These are phyloP conservation scores for Orbilia oligospora DNA, from an alignment of 2,329 filamentous ascomycete genomes.

Conservation along the genomic window DNA sequence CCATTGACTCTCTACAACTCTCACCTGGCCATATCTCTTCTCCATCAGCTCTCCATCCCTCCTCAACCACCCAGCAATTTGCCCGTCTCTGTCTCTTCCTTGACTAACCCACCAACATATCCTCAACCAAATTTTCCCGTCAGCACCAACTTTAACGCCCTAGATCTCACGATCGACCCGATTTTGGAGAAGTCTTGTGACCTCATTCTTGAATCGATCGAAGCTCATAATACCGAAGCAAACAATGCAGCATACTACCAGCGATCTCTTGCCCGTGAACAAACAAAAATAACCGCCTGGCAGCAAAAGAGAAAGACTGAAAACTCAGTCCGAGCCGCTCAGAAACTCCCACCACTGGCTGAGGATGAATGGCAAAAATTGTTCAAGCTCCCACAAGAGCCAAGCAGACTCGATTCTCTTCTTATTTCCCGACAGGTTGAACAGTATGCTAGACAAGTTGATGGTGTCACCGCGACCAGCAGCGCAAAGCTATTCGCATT, in stretches of 20 bases:
- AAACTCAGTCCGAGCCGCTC: slow-evolving; percentile 85
- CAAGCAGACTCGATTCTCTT: slow-evolving; percentile 91
- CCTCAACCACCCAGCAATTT: slow-evolving; percentile 78
- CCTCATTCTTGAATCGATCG: slow-evolving; percentile 93
- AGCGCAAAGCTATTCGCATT: slow-evolving; percentile 99
- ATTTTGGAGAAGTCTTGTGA: slow-evolving; percentile 99
- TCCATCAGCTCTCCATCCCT: slow-evolving; percentile 90
- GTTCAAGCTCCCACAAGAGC: slow-evolving; percentile 97
- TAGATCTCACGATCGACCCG: slow-evolving; percentile 94
- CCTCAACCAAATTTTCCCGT: slow-evolving; percentile 75
- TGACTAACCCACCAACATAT: slow-evolving; percentile 66
- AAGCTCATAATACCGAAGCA: slow-evolving; percentile 97
- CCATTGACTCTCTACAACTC: slow-evolving; percentile 95
- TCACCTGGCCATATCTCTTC: slow-evolving; percentile 92
- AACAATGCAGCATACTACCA: slow-evolving; percentile 99
- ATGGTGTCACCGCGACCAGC: slow-evolving; percentile 92
- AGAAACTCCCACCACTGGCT: slow-evolving; percentile 89
- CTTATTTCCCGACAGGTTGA: slow-evolving; percentile 96
- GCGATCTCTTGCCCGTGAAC: slow-evolving; percentile 91
- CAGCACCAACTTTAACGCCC: slow-evolving; percentile 87
- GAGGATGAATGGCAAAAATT: slow-evolving; percentile 99
- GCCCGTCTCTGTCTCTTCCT: slow-evolving; percentile 54
- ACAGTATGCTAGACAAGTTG: slow-evolving; percentile 97
- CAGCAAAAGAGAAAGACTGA: slow-evolving; percentile 96
- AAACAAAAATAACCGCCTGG: slow-evolving; percentile 96